Conservation (phyloP, 2,329 filamentous ascomycete species). For the Talaromyces amestolkiae region DNA sequence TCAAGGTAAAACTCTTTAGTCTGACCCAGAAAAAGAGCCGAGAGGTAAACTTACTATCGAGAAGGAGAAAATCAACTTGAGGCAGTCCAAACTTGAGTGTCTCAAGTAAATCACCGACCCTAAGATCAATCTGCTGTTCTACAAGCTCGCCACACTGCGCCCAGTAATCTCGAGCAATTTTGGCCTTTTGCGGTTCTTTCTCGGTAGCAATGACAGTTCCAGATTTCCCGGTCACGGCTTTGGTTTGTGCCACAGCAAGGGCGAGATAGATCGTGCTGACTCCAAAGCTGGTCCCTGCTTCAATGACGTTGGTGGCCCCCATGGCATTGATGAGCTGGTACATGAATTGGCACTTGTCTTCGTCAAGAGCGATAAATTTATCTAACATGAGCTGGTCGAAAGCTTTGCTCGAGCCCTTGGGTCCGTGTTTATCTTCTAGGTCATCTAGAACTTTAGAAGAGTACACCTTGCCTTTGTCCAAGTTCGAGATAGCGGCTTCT, state of each 20-base stretch:
- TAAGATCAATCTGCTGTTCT: conserved; percentile 36
- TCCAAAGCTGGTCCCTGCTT: conserved; percentile 45
- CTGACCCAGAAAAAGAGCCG: neutral
- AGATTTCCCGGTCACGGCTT: conserved; percentile 22
- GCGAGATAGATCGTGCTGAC: conserved; percentile 47
- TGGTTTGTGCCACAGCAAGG: conserved; percentile 35
- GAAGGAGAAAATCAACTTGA: conserved; percentile 36
- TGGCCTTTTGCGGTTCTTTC: conserved; percentile 36
- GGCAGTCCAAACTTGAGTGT: conserved; percentile 35
- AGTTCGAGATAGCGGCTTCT: conserved; percentile 24
- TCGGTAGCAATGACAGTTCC: conserved; percentile 42
- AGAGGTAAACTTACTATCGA: conserved; percentile 30
- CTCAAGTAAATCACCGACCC: conserved; percentile 42
- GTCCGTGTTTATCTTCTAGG: conserved; percentile 16
- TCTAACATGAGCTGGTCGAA: conserved; percentile 33
- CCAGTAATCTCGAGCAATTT: conserved; percentile 36
- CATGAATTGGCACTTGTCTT: conserved; percentile 40
- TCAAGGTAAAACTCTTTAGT: neutral
- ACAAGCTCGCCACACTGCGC: conserved; percentile 32
- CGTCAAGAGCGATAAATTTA: conserved; percentile 44
- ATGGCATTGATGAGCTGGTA: conserved; percentile 32
- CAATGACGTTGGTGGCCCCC: conserved; percentile 30
- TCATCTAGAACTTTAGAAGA: conserved; percentile 23
- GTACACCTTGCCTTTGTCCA: conserved; percentile 23
- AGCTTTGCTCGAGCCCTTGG: conserved; percentile 11